A percentile compares a stretch with the other conserved stretches of the same genome.
These are phyloP conservation scores for Coffea humblotiana DNA, from an alignment of 305 asterid species.

Conservation along the genomic window DNA sequence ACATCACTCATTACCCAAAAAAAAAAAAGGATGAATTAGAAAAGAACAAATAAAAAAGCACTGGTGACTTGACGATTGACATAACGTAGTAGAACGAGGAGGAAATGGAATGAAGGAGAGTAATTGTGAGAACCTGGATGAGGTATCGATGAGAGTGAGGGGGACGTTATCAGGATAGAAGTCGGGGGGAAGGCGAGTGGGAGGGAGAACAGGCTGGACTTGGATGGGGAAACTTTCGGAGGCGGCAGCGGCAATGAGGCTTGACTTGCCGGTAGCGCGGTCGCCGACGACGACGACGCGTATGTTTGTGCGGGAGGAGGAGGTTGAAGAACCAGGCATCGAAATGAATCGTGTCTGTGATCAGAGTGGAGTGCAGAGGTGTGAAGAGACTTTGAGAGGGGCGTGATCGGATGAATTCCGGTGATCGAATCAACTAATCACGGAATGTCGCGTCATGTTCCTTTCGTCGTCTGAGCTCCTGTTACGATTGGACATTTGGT, in stretches of 20 bases:
- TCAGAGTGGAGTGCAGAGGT: too few relatives aligned
- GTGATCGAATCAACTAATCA: too few relatives aligned
- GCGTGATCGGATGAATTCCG: too few relatives aligned
- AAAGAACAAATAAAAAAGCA: background rate
- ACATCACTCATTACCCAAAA: background rate
- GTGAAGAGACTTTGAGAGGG: too few relatives aligned
- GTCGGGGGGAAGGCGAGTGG: slow-evolving; percentile 70
- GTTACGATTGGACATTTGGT: too few relatives aligned
- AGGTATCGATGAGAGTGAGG: too few relatives aligned
- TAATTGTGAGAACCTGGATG: too few relatives aligned
- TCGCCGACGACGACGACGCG: slow-evolving; percentile 95
- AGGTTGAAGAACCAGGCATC: slow-evolving; percentile 54
- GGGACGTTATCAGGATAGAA: too few relatives aligned
- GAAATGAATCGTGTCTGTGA: slow-evolving; percentile 14
- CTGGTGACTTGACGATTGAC: background rate
- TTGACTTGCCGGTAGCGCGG: slow-evolving; percentile 90
- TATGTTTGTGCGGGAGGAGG: slow-evolving; percentile 64
- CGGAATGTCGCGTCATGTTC: too few relatives aligned
- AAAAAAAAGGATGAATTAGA: slow-evolving; percentile 8
- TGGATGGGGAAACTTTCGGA: slow-evolving; percentile 60
- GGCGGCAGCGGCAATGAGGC: slow-evolving; percentile 83
- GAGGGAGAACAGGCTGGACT: slow-evolving; percentile 86
- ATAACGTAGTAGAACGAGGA: background rate
- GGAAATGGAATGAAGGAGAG: too few relatives aligned
- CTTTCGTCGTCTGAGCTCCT: too few relatives aligned